Base-by-base conservation (phyloP, 2,329 filamentous ascomycete genomes). In the Colletotrichum sidae region DNA sequence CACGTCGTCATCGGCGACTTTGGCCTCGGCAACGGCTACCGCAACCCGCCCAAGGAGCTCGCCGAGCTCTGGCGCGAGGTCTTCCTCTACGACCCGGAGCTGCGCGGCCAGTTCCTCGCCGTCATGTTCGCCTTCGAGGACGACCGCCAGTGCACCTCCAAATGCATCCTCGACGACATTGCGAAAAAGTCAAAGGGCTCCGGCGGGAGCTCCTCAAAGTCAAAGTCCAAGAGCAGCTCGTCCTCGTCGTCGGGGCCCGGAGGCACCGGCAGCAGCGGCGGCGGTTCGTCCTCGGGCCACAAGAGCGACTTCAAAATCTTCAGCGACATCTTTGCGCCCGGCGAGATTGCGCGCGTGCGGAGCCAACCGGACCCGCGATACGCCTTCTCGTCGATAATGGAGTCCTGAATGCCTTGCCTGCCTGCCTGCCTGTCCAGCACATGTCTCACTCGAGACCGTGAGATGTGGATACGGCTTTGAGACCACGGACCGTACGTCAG, bases 71-170 rank as follows among this genome's bases (percentile, higher is more conserved):
- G 89, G 89, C 82, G 87, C 50, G 88, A 91, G 68, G 80, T 89
- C 10, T 81, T 90, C 47, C 80, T 90, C 47, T 88, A 86, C 73
- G 87, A 90, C 67, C 83, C 86, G 0, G 87, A 89, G 61, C 83
- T 91, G 42, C 80, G 85, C 12, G 88, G 88, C 15, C 85, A 87
- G 62, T 88, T 91, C 71, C 75, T 81, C 56, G 84, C 86, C 68
- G 85, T 90, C 38, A 82, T 88, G 6, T 91, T 91, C 72, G 85
- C 88, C 11, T 90, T 91, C 68, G 88, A 90, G 68, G 85, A 89
- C 63, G 76, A 80, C 4, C 72, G 74, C 52, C 83, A 86, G 72
- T 86, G 82, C 76, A 88, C 85, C 0, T 75, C 79, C n/a, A 79
- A 79, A 56, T 72, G 84, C 67, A 85, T 88, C 64, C 75, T 82